These are phyloP conservation scores for Mycosphaerelloides madeirae DNA, from an alignment of 2,329 filamentous ascomycete genomes.

Conservation along the genomic window DNA sequence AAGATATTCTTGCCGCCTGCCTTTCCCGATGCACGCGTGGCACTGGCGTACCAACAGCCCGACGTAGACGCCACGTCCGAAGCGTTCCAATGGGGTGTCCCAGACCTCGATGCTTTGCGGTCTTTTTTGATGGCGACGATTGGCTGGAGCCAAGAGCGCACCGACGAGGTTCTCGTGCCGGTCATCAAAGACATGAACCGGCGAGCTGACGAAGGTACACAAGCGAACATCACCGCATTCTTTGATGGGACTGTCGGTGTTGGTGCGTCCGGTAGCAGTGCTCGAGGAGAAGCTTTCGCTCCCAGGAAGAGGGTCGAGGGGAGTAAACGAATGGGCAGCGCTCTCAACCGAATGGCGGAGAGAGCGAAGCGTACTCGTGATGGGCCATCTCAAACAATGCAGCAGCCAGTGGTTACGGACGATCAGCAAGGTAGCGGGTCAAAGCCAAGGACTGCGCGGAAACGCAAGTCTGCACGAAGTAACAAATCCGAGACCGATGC, in stretches of 20 bases:
- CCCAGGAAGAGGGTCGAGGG: slow-evolving; percentile 61
- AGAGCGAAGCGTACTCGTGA: slow-evolving; percentile 40
- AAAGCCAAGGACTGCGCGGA: slow-evolving; percentile 5
- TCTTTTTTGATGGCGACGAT: slow-evolving; percentile 86
- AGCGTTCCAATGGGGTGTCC: slow-evolving; percentile 90
- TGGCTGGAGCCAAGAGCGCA: slow-evolving; percentile 86
- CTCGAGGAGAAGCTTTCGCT: slow-evolving; percentile 58
- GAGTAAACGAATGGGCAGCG: slow-evolving; percentile 72
- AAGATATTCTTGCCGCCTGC: slow-evolving; percentile 79
- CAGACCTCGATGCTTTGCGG: slow-evolving; percentile 80
- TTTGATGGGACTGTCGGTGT: slow-evolving; percentile 72
- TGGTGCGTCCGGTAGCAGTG: slow-evolving; percentile 44
- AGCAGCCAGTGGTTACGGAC: not conserved
- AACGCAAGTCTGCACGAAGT: slow-evolving; percentile 14
- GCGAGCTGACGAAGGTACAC: slow-evolving; percentile 81
- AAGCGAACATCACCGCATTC: slow-evolving; percentile 91
- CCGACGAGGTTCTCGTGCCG: slow-evolving; percentile 90
- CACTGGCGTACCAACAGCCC: slow-evolving; percentile 76
- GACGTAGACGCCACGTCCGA: slow-evolving; percentile 78
- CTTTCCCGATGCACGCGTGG: slow-evolving; percentile 76
- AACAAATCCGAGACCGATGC: not conserved
- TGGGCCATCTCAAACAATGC: not conserved
- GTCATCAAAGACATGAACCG: slow-evolving; percentile 95
- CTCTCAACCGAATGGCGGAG: slow-evolving; percentile 62
- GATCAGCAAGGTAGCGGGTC: not conserved